Percentiles rank a stretch among this genome's conserved stretches.
These are phyloP conservation scores for Malassezia sympodialis DNA, from an alignment of 1,284 basidiomycete genomes.

Conservation along the genomic window DNA sequence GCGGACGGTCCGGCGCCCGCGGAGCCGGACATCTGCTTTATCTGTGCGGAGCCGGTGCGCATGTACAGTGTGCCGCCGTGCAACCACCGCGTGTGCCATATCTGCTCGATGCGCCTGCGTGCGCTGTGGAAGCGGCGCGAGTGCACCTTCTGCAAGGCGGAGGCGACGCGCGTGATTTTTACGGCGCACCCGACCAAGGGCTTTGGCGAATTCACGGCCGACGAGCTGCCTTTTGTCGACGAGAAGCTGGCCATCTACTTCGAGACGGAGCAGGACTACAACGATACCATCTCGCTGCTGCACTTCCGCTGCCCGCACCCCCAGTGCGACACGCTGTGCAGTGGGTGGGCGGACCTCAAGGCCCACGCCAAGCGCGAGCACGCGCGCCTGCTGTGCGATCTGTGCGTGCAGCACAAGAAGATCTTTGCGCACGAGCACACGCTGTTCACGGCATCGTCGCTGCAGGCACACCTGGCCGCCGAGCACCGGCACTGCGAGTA, in stretches of 20 bases:
- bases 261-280: constrained; percentile 86
- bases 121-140: constrained; percentile 77
- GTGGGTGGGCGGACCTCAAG: constrained; percentile 80
- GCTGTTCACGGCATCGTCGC: constrained; percentile 62
- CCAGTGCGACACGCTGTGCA: constrained; percentile 67
- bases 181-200: constrained; percentile 56
- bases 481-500: constrained; percentile 80
- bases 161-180: constrained; percentile 71
- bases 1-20: not conserved
- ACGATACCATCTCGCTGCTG: constrained; percentile 79
- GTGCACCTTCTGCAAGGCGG: constrained; percentile 94
- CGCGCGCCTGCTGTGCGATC: constrained; percentile 62
- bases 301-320: constrained; percentile 54
- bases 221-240: constrained; percentile 35
- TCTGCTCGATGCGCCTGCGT: constrained; percentile 79
- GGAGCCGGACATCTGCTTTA: constrained; percentile 63
- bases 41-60: constrained; percentile 88
- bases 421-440: constrained; percentile 93
- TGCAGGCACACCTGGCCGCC: constrained; percentile 64
- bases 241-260: constrained; percentile 64
- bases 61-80: constrained; percentile 81
- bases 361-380: constrained; percentile 67
- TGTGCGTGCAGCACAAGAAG: constrained; percentile 82
- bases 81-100: constrained; percentile 83
- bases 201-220: constrained; percentile 29